Conservation (phyloP, 768 basidiomycete species). For the Scleroderma citrinum region DNA sequence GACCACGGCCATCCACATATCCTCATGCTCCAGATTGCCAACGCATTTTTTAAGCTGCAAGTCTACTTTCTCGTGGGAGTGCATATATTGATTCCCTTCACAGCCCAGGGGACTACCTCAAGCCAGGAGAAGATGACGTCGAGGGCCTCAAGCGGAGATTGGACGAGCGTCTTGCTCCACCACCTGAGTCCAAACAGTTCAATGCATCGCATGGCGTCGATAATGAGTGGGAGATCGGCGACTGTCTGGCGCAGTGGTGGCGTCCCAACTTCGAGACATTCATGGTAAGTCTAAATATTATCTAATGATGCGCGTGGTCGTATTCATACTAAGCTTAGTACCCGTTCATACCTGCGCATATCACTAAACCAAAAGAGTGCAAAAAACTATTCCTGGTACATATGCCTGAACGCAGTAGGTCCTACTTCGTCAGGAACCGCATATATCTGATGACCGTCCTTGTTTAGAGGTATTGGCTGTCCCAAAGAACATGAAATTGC, state of each 20-base stretch:
- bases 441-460: background rate
- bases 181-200: slow-evolving; percentile 66
- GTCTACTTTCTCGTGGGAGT: slow-evolving; percentile 23
- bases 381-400: slow-evolving; percentile 94
- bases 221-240: slow-evolving; percentile 94
- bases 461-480: slow-evolving; percentile 86
- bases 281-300: too few species aligned
- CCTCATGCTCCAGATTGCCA: slow-evolving; percentile 96
- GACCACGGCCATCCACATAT: slow-evolving; percentile 98
- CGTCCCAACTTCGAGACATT: slow-evolving; percentile 98
- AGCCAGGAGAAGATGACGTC: slow-evolving; percentile 90
- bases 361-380: slow-evolving; percentile 96
- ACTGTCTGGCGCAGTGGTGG: slow-evolving; percentile 98
- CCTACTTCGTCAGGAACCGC: background rate
- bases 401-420: slow-evolving; percentile 90
- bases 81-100: background rate
- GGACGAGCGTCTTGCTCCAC: slow-evolving; percentile 84
- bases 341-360: slow-evolving; percentile 91
- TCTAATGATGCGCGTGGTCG: too few species aligned
- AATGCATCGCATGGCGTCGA: slow-evolving; percentile 70
- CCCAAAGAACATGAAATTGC: slow-evolving; percentile 97
- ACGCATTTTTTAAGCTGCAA: slow-evolving; percentile 97
- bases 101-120: slow-evolving; percentile 97
- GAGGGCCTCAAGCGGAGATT: slow-evolving; percentile 86
- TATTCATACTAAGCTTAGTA: slow-evolving; percentile 46